Conservation (phyloP, 1,139 yeast species). For the Geotrichum reessii region DNA sequence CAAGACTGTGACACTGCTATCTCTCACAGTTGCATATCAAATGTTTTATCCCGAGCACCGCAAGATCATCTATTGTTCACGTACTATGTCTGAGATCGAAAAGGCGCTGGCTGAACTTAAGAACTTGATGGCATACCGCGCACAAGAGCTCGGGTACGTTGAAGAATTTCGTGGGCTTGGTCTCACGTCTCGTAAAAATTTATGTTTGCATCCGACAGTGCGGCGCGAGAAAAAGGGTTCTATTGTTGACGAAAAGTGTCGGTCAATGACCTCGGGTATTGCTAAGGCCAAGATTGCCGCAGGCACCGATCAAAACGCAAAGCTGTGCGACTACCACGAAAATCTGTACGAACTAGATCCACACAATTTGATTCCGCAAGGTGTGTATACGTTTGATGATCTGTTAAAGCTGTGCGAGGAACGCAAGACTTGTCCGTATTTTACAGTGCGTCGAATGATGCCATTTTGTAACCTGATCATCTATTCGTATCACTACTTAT, state of each 20-base stretch:
- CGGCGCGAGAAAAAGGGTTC: constrained; percentile 87
- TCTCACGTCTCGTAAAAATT: constrained; percentile 84
- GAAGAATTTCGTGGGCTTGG: constrained; percentile 91
- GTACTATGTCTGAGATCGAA: constrained; percentile 98
- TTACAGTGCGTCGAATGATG: constrained; percentile 96
- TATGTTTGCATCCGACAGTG: constrained; percentile 85
- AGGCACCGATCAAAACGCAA: constrained; percentile 51
- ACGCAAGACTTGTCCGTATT: constrained; percentile 86
- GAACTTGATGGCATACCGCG: constrained; percentile 77
- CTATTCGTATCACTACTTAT: constrained; percentile 89
- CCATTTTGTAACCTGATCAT: constrained; percentile 90
- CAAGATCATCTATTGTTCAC: constrained; percentile 92
- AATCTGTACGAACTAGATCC: constrained; percentile 81
- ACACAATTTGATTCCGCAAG: constrained; percentile 80
- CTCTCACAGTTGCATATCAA: constrained; percentile 91
- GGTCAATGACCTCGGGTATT: constrained; percentile 90
- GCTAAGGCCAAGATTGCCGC: constrained; percentile 61
- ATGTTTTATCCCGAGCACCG: constrained; percentile 93
- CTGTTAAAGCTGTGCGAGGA: constrained; percentile 69
- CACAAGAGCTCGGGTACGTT: constrained; percentile 71
- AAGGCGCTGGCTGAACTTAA: constrained; percentile 93
- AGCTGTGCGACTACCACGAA: constrained; percentile 82
- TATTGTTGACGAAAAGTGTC: constrained; percentile 91
- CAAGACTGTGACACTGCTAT: constrained; percentile 83
- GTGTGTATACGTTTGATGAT: constrained; percentile 90